Percentiles rank a stretch among this genome's conserved stretches.
These are phyloP conservation scores for Beta corolliflora DNA, from an alignment of 179 eudicot genomes.

Conservation along the genomic window DNA sequence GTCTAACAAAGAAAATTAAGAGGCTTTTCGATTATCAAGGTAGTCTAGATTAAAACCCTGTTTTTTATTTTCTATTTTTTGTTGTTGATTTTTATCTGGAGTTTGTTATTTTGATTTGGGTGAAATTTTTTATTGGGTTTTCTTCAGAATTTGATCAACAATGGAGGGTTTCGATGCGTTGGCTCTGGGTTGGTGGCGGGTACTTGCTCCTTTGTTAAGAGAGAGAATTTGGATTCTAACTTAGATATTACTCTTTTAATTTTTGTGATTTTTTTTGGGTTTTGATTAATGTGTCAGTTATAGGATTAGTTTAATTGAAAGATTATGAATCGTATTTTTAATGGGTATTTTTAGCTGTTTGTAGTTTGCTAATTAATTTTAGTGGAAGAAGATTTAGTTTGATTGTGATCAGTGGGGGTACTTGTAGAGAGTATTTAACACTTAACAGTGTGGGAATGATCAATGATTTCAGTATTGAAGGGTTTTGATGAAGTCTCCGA, in stretches of 20 bases:
- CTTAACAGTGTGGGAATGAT: constrained; percentile 2
- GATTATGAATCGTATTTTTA: not conserved
- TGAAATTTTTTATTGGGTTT: constrained; percentile 1
- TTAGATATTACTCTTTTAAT: not conserved
- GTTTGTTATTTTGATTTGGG: not conserved
- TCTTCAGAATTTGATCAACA: constrained; percentile 34
- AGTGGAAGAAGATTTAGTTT: not conserved
- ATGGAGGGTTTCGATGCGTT: constrained; percentile 27
- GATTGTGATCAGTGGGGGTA: constrained; percentile 7
- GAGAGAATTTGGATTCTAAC: not conserved
- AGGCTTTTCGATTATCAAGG: constrained; percentile 20
- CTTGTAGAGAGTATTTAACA: constrained; percentile 13
- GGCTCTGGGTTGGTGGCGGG: constrained; percentile 28
- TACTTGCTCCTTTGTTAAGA: constrained; percentile 18
- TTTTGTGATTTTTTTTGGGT: constrained; percentile 1
- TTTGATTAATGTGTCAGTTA: not conserved
- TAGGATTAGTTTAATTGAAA: constrained; percentile 14
- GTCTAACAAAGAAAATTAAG: not conserved
- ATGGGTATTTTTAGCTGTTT: not conserved
- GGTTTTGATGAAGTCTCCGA: constrained; percentile 45
- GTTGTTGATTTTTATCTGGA: not conserved
- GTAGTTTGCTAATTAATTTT: constrained; percentile 11
- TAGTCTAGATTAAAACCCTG: constrained; percentile 9
- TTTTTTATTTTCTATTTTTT: not conserved
- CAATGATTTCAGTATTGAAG: constrained; percentile 18